phyloP scores from a whole-genome alignment of 2,329 filamentous ascomycete species.

The Fusarium paranaense region DNA sequence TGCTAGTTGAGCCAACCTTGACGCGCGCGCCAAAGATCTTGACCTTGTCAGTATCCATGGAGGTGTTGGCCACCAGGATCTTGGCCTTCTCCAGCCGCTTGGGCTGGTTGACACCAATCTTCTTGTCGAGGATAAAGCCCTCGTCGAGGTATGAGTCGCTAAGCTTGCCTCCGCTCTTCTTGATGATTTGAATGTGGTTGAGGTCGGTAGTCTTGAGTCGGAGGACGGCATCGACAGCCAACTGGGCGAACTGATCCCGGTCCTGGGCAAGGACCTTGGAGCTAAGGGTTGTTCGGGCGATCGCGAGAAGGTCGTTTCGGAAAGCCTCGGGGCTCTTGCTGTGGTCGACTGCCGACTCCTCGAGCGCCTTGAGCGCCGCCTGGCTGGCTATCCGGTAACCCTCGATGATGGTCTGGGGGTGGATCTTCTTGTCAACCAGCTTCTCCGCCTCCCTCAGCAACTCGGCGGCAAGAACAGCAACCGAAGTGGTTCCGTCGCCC shows the following conservation, averaged over 20 bases:
- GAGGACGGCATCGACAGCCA: slow-evolving; percentile 92
- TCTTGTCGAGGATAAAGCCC: slow-evolving; percentile 98
- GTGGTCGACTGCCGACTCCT: slow-evolving; percentile 88
- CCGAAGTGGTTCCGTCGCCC: slow-evolving; percentile 97
- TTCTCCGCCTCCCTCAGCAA: slow-evolving; percentile 96
- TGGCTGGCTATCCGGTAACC: slow-evolving; percentile 97
- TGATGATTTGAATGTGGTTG: slow-evolving; percentile 99
- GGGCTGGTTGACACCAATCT: slow-evolving; percentile 98
- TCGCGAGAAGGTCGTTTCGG: slow-evolving; percentile 88
- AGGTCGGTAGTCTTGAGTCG: slow-evolving; percentile 92
- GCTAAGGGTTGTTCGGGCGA: slow-evolving; percentile 94
- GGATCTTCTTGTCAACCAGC: slow-evolving; percentile 97
- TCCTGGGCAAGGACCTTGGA: slow-evolving; percentile 98
- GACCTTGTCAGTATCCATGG: slow-evolving; percentile 99
- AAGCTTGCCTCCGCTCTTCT: slow-evolving; percentile 98
- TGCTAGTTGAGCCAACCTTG: slow-evolving; percentile 95
- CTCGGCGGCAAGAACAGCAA: slow-evolving; percentile 94
- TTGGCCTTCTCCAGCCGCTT: slow-evolving; percentile 98
- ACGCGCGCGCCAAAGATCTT: slow-evolving; percentile 99
- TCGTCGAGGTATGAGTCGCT: slow-evolving; percentile 98
- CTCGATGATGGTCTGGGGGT: slow-evolving; percentile 99
- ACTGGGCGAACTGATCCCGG: slow-evolving; percentile 87
- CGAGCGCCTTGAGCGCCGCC: slow-evolving; percentile 86
- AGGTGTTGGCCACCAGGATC: slow-evolving; percentile 96
- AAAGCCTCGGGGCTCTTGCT: slow-evolving; percentile 86